Conservation (phyloP, 768 basidiomycete genomes). For the Paxillus ammoniavirescens region DNA sequence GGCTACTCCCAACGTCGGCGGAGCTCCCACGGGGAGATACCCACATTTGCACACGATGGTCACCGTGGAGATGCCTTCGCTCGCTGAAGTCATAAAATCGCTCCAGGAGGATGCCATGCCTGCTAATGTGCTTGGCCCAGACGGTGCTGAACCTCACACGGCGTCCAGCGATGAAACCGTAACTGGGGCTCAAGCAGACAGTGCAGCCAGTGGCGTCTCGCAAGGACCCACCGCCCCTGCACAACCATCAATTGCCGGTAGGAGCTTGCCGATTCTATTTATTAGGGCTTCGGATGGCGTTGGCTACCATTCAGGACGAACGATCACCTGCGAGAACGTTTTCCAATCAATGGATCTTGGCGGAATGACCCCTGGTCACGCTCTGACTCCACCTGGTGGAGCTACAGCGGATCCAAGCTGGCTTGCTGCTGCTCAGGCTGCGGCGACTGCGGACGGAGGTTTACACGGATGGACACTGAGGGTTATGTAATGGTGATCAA, state of each 20-base stretch:
- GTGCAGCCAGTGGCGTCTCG: slow-evolving; percentile 19
- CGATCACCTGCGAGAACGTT: slow-evolving; percentile 78
- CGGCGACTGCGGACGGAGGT: slow-evolving; percentile 63
- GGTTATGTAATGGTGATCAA: slow-evolving; percentile 54
- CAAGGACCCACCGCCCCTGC: slow-evolving; percentile 28
- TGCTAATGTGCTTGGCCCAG: slow-evolving; percentile 31
- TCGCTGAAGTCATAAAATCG: slow-evolving; percentile 73
- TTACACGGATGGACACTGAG: slow-evolving; percentile 77
- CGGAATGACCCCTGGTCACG: slow-evolving; percentile 43
- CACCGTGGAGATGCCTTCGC: slow-evolving; percentile 79
- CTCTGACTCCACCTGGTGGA: slow-evolving; percentile 44
- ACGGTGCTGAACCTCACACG: slow-evolving; percentile 38
- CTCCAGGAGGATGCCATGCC: slow-evolving; percentile 69
- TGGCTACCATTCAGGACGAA: slow-evolving; percentile 85
- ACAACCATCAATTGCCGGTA: slow-evolving; percentile 57
- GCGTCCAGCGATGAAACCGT: slow-evolving; percentile 23
- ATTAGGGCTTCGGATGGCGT: slow-evolving; percentile 83
- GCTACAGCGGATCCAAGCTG: slow-evolving; percentile 58
- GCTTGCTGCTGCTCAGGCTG: slow-evolving; percentile 73
- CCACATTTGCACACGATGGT: slow-evolving; percentile 74
- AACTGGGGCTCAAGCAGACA: slow-evolving; percentile 29
- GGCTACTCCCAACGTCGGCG: slow-evolving; percentile 12
- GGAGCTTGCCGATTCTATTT: slow-evolving; percentile 75
- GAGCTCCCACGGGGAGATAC: slow-evolving; percentile 46
- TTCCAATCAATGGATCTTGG: slow-evolving; percentile 69